Base-by-base conservation (phyloP, 192 early-diverging fungal genomes). In the Backusella liffmaniae region DNA sequence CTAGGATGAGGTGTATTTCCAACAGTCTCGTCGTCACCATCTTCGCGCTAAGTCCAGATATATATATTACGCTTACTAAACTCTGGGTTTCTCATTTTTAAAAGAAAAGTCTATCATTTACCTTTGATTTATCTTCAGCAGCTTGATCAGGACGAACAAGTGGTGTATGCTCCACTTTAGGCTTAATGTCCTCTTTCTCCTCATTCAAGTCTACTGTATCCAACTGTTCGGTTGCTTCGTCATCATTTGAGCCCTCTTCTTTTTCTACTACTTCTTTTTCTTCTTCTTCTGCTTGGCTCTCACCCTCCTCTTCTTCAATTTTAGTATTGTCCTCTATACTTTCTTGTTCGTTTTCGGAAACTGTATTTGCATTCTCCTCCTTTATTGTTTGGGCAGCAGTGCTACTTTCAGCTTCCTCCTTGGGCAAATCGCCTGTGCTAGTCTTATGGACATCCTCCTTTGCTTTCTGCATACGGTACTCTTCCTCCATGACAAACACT, bases 401-500 rank as follows among this genome's bases (percentile, higher is more conserved):
- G 53, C 53, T 59, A 29, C 56, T 67, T 79, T 85, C 76, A 39
- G 73, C 37, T 29, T 81, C 82, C 29, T 79, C 68, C 76, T 67
- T 84, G 66, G 23, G 81, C 72, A 59, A 77, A 73, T 21, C 70
- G 66, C n/a, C 80, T 21, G 12, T 77, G 74, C 65, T 83, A 68
- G 23, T 83, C 78, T 74, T 88, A 65, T 81, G 78, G 68, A 92
- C 91, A 76, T 97, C 96, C 21, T 88, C 90, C 42, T 90, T 84
- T 23, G 94, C 92, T 76, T 89, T 90, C 73, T 88, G 89, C 77
- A 87, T 87, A 77, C 83, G 83, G 78, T 99, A 99, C 80, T 99
- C 98, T 74, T 99, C 98, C 66, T 99, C 98, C 98, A 99, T 99
- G 6, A 99, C 97, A 87, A 99, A 99, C 9, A 96, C 97, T 56